phyloP scores from a whole-genome alignment of 306 rosid species.

The Cicer arietinum region DNA sequence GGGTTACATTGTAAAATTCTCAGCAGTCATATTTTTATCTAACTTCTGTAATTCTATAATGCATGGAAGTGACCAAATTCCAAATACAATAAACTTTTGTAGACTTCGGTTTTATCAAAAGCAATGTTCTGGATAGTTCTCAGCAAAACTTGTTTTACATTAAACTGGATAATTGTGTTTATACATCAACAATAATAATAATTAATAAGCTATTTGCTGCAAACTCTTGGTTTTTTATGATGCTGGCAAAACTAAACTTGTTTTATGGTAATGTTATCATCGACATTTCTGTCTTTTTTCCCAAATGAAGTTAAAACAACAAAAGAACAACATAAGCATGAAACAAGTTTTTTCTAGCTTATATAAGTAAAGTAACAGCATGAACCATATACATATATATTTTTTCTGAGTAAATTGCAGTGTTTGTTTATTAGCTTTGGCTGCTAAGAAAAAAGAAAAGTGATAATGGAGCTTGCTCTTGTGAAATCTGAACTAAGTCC shows the following conservation, averaged over 20 bases:
- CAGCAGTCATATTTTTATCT: slow-evolving; percentile 23
- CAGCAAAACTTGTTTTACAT: slow-evolving; percentile 13
- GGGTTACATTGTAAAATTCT: background rate
- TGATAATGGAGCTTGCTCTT: slow-evolving; percentile 53
- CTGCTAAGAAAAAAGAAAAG: background rate
- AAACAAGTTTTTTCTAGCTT: slow-evolving; percentile 40
- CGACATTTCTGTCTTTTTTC: slow-evolving; percentile 46
- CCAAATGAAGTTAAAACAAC: slow-evolving; percentile 27
- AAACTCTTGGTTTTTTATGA: slow-evolving; percentile 36
- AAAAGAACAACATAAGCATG: slow-evolving; percentile 42
- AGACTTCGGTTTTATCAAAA: slow-evolving; percentile 40
- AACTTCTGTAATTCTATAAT: background rate
- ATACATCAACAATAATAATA: slow-evolving; percentile 7
- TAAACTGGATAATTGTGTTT: slow-evolving; percentile 36
- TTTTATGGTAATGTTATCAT: slow-evolving; percentile 52
- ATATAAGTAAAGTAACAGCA: slow-evolving; percentile 32
- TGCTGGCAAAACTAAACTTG: slow-evolving; percentile 48
- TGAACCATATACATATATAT: slow-evolving; percentile 16
- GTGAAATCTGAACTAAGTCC: slow-evolving; percentile 56
- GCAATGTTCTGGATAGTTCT: slow-evolving; percentile 18
- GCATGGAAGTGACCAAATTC: slow-evolving; percentile 25
- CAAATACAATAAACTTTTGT: slow-evolving; percentile 1
- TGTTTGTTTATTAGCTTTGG: slow-evolving; percentile 19
- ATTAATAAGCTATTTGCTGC: background rate
- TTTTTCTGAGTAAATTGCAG: slow-evolving; percentile 23